Base-by-base conservation (phyloP, 75 land plant genomes). In the Cryptomeria japonica region DNA sequence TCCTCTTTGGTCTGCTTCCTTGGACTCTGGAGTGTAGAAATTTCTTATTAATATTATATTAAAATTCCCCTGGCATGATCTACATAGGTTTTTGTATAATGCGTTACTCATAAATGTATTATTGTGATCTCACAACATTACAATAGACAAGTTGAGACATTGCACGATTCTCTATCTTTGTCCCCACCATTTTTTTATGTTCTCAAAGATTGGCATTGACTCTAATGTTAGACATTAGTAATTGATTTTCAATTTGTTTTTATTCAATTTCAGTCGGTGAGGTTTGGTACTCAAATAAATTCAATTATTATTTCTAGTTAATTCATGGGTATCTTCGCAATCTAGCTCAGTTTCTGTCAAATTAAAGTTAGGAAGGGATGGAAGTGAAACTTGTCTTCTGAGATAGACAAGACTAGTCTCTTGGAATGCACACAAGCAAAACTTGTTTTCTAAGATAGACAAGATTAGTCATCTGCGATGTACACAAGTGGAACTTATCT, bases 161-260 rank as follows among this genome's bases (percentile, higher is more conserved):
- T 68, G 72, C 72, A 68, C 25, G 72, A 68, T 68, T 68, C 72
- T 68, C 72, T 68, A 68, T 68, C 72, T 68, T 68, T 68, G 72
- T 68, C 72, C n/a, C 72, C n/a, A n/a, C 53, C 72, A 2, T 7
- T 22, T 68, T 68, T 68, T 68, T 4, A 68, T 47, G 25, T 5
- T 68, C 0, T 68, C 0, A 28, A 68, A 68, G n/a, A 68, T 28
- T 22, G 72, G n/a, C 72, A 28, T 22, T 68, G 72, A 68, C 72
- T 28, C 72, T 68, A 68, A 68, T 19, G 49, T 10, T 47, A 47
- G 11, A 47, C 49, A 47, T 47, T 47, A 8, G 9, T 47, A 47
- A 47, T 47, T 47, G 49, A 10, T 47, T 47, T 47, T 28, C 25
- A 68, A 68, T 68, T 28, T 68, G 9, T 44, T 22, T 58, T 15